phyloP scores from a whole-genome alignment of 768 basidiomycete species.

The Amanita phalloides region DNA sequence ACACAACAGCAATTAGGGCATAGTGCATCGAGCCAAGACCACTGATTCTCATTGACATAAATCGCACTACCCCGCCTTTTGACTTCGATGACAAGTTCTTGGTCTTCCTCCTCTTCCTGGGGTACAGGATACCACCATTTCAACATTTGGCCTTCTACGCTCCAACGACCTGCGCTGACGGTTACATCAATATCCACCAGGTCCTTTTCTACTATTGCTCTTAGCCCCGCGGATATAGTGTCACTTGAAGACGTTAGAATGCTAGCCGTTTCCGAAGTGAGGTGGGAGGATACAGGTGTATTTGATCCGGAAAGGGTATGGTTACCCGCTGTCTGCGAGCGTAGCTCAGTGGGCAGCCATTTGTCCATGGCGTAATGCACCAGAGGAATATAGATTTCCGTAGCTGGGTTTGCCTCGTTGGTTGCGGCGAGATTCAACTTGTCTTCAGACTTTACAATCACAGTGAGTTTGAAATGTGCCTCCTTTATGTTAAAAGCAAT shows the following conservation, averaged over 20 bases:
- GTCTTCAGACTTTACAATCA: conserved; percentile 56
- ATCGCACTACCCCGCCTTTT: conserved; percentile 20
- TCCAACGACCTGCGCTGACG: conserved; percentile 31
- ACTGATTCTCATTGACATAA: not conserved
- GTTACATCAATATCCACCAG: conserved; percentile 34
- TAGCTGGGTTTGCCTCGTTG: conserved; percentile 28
- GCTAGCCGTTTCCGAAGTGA: not conserved
- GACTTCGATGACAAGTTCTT: conserved; percentile 25
- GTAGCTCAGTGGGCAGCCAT: not conserved
- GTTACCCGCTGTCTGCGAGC: not conserved
- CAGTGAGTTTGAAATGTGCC: conserved; percentile 58
- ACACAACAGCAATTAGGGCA: conserved; percentile 1
- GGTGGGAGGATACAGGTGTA: not conserved
- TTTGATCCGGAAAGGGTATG: not conserved
- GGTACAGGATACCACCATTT: conserved; percentile 47
- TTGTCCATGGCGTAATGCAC: conserved; percentile 67
- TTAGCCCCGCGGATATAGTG: conserved; percentile 10
- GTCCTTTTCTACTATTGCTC: conserved; percentile 11
- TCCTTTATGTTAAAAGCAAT: conserved; percentile 70
- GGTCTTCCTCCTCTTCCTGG: conserved; percentile 15
- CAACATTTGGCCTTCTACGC: conserved; percentile 35
- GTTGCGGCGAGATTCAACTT: conserved; percentile 16
- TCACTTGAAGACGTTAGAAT: conserved; percentile 3
- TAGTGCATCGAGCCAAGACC: not conserved
- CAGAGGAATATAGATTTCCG: conserved; percentile 86